Percentiles rank a stretch among this genome's conserved stretches.
phyloP scores from a whole-genome alignment of 2,329 filamentous ascomycete genomes.

The Dryadomyces quercus-mongolicae region DNA sequence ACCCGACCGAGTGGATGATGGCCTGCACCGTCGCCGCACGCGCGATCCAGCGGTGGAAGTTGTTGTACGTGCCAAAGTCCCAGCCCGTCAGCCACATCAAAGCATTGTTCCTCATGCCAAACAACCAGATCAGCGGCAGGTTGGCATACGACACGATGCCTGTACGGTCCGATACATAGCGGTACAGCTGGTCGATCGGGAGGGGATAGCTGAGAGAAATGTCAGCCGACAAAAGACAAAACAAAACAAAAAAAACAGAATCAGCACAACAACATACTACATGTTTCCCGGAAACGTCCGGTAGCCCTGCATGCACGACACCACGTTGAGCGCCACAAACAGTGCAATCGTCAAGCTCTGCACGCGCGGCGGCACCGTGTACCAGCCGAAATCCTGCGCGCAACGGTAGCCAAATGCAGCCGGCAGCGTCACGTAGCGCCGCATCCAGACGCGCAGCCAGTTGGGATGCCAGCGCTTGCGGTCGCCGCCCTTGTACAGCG shows the following conservation, averaged over 20 bases:
- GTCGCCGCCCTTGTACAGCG: background rate
- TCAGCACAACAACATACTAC: constrained; percentile 6
- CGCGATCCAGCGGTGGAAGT: constrained; percentile 56
- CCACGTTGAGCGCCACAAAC: constrained; percentile 9
- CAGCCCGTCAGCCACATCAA: constrained; percentile 57
- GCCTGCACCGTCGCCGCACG: constrained; percentile 50
- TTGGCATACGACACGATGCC: constrained; percentile 10
- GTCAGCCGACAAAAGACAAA: too few relatives aligned
- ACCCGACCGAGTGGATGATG: constrained; percentile 49
- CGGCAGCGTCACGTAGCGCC: constrained; percentile 8
- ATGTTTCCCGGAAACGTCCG: constrained; percentile 10
- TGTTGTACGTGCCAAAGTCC: constrained; percentile 54
- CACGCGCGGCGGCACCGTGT: constrained; percentile 13
- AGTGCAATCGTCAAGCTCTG: constrained; percentile 9
- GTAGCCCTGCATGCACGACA: constrained; percentile 9
- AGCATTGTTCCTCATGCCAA: constrained; percentile 54
- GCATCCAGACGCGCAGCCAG: constrained; percentile 5
- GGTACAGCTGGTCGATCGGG: constrained; percentile 5
- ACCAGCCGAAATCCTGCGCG: constrained; percentile 28
- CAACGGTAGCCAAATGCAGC: constrained; percentile 29
- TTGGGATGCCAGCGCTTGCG: background rate
- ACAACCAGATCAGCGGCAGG: constrained; percentile 26
- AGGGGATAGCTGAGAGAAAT: constrained; percentile 6
- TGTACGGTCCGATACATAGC: constrained; percentile 13
- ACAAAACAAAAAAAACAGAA: background rate